Conservation (phyloP, 202 grass and related monocot genomes). For the Schoenoplectus triqueter region DNA sequence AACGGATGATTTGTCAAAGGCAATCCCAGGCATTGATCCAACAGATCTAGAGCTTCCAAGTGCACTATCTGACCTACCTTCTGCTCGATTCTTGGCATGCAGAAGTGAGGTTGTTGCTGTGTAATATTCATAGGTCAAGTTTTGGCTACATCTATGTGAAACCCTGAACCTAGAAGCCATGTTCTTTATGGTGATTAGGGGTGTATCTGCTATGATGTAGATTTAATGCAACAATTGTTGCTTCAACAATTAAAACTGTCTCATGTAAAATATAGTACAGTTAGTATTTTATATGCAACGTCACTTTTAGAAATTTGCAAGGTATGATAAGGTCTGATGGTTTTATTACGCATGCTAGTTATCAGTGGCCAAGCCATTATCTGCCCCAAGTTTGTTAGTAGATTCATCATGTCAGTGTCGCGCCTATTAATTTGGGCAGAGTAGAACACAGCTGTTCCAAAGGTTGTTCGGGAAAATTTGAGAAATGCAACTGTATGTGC, state of each 20-base stretch:
- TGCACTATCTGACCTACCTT: constrained; percentile 57
- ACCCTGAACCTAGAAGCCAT: constrained; percentile 36
- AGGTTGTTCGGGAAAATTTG: no score
- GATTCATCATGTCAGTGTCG: not conserved
- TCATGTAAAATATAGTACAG: constrained; percentile 2
- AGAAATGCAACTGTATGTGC: no score
- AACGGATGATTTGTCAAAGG: constrained; percentile 93
- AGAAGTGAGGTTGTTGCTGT: constrained; percentile 46
- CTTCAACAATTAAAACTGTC: constrained; percentile 10
- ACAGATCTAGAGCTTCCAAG: constrained; percentile 66
- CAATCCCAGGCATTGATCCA: constrained; percentile 78
- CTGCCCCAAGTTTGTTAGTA: not conserved
- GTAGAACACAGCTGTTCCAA: no score
- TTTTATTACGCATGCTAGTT: no score
- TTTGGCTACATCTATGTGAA: constrained; percentile 19
- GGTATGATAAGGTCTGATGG: no score
- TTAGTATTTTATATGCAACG: not conserved
- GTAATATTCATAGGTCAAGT: constrained; percentile 38
- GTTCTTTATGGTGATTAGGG: constrained; percentile 46
- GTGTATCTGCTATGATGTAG: constrained; percentile 47
- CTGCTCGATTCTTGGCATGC: constrained; percentile 52
- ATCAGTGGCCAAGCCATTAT: no score
- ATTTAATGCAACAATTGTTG: constrained; percentile 72
- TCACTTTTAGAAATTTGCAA: not conserved
- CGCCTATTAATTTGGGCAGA: no score